Conservation (phyloP, 2,329 filamentous ascomycete genomes). For the Talaromyces sp. region DNA sequence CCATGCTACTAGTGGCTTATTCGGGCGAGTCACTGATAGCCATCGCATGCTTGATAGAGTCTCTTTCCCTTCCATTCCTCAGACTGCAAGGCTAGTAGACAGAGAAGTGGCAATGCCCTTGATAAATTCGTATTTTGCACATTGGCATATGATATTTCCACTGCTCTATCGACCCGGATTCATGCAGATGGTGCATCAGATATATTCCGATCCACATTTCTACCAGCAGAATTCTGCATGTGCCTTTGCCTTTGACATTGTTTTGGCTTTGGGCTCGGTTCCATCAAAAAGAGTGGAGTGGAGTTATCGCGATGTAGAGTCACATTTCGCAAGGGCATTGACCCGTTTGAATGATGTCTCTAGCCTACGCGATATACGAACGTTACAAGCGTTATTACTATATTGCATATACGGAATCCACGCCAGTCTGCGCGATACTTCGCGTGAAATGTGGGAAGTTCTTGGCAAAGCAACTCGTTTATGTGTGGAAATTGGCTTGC, state of each 20-base stretch:
- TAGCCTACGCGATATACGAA: not conserved
- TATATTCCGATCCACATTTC: slow-evolving; percentile 1
- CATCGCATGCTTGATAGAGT: not conserved
- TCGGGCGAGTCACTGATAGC: not conserved
- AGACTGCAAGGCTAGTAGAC: not conserved
- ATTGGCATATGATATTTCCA: slow-evolving; percentile 2
- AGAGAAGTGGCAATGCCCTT: not conserved
- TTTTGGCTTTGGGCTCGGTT: slow-evolving; percentile 1
- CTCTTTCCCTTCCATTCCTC: slow-evolving; percentile 1
- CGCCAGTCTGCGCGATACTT: slow-evolving; percentile 1
- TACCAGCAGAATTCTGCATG: not conserved
- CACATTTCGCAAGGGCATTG: not conserved
- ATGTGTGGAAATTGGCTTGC: not conserved
- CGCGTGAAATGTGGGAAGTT: slow-evolving; percentile 3
- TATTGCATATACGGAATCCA: slow-evolving; percentile 5
- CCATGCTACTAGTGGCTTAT: not conserved
- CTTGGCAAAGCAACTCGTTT: slow-evolving; percentile 2
- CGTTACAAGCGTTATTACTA: slow-evolving; percentile 1
- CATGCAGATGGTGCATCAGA: slow-evolving; percentile 1
- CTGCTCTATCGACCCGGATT: slow-evolving; percentile 1
- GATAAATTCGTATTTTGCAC: slow-evolving; percentile 2
- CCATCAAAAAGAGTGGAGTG: slow-evolving; percentile 2
- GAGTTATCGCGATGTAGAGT: slow-evolving; percentile 3
- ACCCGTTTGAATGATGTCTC: slow-evolving; percentile 1
- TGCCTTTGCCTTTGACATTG: slow-evolving; percentile 5